Conservation (phyloP, 2,329 filamentous ascomycete species). For the Beauveria sp. region DNA sequence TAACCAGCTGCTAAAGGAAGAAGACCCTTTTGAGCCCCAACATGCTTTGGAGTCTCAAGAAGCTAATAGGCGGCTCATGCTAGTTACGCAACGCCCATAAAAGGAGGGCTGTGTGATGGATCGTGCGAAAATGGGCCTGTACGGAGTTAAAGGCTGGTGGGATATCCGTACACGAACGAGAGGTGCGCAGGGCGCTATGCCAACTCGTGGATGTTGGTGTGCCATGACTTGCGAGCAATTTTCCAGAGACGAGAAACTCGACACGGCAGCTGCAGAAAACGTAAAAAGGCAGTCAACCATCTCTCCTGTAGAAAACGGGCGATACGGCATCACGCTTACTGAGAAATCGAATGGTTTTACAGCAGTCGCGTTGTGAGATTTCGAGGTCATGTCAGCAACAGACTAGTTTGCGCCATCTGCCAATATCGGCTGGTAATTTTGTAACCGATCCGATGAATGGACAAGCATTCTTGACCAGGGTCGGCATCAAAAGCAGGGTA, state of each 20-base stretch:
- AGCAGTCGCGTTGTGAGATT: neutral
- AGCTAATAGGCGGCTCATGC: too few species aligned
- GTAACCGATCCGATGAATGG: neutral
- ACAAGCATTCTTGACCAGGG: constrained; percentile 34
- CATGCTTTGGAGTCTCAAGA: too few species aligned
- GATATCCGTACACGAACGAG: too few species aligned
- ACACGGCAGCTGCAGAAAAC: neutral
- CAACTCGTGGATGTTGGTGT: too few species aligned
- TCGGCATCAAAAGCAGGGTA: neutral
- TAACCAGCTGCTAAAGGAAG: too few species aligned
- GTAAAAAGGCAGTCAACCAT: neutral
- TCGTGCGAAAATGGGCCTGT: too few species aligned
- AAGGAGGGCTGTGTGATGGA: too few species aligned
- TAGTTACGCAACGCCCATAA: too few species aligned
- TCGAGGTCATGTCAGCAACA: neutral
- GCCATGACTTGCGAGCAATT: too few species aligned
- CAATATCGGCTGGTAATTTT: neutral
- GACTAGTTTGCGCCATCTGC: neutral
- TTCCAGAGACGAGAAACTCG: neutral
- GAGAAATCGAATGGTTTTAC: neutral
- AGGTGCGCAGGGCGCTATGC: too few species aligned
- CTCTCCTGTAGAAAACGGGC: neutral
- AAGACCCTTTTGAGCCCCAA: too few species aligned
- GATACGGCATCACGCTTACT: neutral
- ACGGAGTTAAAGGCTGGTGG: too few species aligned